Base-by-base conservation (phyloP, 148 eudicot species). In the Spergularia marina region DNA sequence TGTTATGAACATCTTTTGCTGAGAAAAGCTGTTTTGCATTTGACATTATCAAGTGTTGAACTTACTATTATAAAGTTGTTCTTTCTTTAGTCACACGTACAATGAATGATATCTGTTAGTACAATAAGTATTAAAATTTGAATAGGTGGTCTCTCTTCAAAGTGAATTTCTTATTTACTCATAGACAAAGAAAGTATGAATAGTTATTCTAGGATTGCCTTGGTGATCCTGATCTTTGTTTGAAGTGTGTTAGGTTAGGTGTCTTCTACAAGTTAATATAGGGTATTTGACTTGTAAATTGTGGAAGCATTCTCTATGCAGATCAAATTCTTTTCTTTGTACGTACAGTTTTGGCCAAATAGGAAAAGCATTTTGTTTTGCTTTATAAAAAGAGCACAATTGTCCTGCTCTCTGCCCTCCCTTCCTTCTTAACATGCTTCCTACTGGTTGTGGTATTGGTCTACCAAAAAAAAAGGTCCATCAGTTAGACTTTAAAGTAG, bases 1-100 rank as follows among this genome's bases (percentile, higher is more conserved):
- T 44, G 18, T 57, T 57, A 56, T 56, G 34, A 57, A 25, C 53
- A 71, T 72, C 13, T 23, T 76, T 47, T 76, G 52, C 61, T 53
- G 59, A 23, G 13, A 39, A 59, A 15, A 4, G 39, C 12, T 5
- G 54, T 39, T 53, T 54, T 34, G 49, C 49, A 44, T 44, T 30
- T 30, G 2, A 44, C 49, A 44, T 6, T 5, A 44, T 44, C 49
- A 44, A 44, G 1, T 44, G 49, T 44, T 44, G 0, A 0, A 47
- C 25, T 68, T 68, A 0, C 36, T 17, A 30, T 12, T 47, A 18
- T 0, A 34, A 47, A 65, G 12, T 12, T 47, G 21, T 49, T 66
- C 11, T 34, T 67, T 49, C 20, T 18, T 44, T 47, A 14, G 53
- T 47, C 10, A 54, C 21, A 65, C 25, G 15, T 40, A 39, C 52